Conservation (phyloP, 169 alveolate species). For the Pseudocohnilembus persalinus region DNA sequence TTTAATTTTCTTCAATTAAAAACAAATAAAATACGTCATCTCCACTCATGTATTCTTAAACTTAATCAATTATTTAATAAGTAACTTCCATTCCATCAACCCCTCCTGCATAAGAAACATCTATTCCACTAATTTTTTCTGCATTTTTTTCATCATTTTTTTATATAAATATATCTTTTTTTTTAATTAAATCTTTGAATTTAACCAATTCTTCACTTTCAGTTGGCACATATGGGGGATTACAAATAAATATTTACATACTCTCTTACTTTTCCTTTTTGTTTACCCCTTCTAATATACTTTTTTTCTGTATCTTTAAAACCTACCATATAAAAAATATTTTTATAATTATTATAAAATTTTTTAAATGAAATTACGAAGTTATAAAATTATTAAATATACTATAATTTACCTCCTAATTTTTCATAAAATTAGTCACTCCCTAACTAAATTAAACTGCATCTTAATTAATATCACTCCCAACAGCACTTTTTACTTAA, state of each 20-base stretch:
- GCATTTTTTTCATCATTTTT: not conserved
- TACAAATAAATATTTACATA: constrained; percentile 10
- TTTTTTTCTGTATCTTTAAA: not conserved
- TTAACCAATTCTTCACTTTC: constrained; percentile 4
- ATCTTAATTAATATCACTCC: constrained; percentile 19
- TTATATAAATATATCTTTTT: constrained; percentile 5
- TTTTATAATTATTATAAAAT: too few relatives aligned
- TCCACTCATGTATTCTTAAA: not conserved
- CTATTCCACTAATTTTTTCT: constrained; percentile 17
- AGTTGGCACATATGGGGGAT: constrained; percentile 31
- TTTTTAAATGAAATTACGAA: too few relatives aligned
- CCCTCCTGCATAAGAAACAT: constrained; percentile 22
- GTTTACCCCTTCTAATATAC: constrained; percentile 4
- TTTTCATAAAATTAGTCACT: not conserved
- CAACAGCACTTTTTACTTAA: not conserved
- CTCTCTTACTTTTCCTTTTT: not conserved
- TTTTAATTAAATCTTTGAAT: not conserved
- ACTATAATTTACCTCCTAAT: too few relatives aligned
- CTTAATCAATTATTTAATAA: not conserved
- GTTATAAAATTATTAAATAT: too few relatives aligned
- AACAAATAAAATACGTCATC: constrained; percentile 7
- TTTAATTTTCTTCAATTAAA: constrained; percentile 19
- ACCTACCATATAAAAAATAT: not conserved
- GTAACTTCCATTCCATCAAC: constrained; percentile 18
- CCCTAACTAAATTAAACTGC: constrained; percentile 6